Evolutionary conservation across 2,329 filamentous ascomycete genomes (phyloP).

Genomic region (Aspergillus fijiensis): DNA sequence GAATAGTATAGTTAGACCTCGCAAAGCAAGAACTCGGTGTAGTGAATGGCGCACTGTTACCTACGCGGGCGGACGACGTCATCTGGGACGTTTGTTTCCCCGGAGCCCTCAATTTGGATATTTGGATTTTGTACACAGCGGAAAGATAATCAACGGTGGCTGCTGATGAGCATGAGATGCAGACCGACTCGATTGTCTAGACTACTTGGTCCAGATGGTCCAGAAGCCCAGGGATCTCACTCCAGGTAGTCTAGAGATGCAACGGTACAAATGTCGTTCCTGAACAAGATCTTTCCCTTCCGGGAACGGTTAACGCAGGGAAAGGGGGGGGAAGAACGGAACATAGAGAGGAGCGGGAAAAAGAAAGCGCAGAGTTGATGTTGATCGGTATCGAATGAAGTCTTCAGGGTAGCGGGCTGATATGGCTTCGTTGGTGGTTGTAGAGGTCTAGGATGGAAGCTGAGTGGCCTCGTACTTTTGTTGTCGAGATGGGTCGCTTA

Average conservation of each 20-base stretch:
- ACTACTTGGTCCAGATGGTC: not conserved
- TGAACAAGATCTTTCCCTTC: not conserved
- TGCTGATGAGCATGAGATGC: not conserved
- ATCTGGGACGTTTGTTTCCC: not conserved
- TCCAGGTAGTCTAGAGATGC: conserved; percentile 18
- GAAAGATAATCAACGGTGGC: not conserved
- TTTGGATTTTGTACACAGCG: not conserved
- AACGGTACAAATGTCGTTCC: conserved; percentile 6
- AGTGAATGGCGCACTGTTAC: not conserved
- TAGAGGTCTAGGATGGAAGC: not conserved
- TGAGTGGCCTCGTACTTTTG: conserved; percentile 4
- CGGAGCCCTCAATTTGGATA: not conserved
- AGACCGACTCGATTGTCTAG: not conserved
- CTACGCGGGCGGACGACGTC: not conserved
- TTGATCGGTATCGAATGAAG: not conserved
- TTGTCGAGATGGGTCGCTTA: not conserved
- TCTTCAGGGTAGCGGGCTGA: not conserved
- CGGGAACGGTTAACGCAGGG: conserved; percentile 7
- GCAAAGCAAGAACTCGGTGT: not conserved
- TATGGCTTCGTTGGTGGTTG: not conserved
- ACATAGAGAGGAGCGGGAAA: not conserved
- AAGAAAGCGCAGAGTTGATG: not conserved
- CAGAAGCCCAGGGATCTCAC: conserved; percentile 12
- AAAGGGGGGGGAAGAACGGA: not conserved
- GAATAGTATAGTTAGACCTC: not conserved